These are phyloP conservation scores for Marasmius sp. DNA, from an alignment of 1,284 basidiomycete genomes.

Conservation along the genomic window DNA sequence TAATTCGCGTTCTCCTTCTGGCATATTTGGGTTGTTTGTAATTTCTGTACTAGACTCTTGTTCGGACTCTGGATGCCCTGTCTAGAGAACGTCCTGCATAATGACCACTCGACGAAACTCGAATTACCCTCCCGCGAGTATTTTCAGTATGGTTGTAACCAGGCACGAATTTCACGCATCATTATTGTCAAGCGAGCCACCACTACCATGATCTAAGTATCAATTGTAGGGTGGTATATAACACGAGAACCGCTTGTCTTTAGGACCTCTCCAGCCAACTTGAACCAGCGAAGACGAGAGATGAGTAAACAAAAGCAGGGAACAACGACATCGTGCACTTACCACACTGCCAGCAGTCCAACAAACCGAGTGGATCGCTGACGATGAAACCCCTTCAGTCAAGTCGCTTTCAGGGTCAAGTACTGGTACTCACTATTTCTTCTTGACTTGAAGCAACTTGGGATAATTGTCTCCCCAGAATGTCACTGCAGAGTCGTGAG, in stretches of 20 bases:
- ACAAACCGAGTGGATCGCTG: slow-evolving; percentile 51
- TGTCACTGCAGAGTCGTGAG: slow-evolving; percentile 26
- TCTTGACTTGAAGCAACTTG: slow-evolving; percentile 46
- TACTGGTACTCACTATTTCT: slow-evolving; percentile 48
- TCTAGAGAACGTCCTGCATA: too few relatives aligned
- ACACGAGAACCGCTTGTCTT: slow-evolving; percentile 10
- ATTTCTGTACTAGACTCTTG: too few relatives aligned
- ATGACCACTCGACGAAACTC: too few relatives aligned
- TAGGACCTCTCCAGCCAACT: slow-evolving; percentile 12
- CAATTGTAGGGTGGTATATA: slow-evolving; percentile 6
- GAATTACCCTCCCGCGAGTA: too few relatives aligned
- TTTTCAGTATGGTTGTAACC: too few relatives aligned
- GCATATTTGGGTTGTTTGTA: too few relatives aligned
- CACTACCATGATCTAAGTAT: neutral
- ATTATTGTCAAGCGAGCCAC: neutral
- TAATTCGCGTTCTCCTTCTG: too few relatives aligned
- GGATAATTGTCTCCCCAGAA: slow-evolving; percentile 59
- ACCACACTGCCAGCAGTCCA: slow-evolving; percentile 67
- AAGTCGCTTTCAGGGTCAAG: neutral
- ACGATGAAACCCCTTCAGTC: slow-evolving; percentile 3
- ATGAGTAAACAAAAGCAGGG: neutral
- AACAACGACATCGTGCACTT: slow-evolving; percentile 20
- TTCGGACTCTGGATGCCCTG: too few relatives aligned
- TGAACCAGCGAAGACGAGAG: neutral
- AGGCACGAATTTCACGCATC: too few relatives aligned